These are phyloP conservation scores for Torrubiella hemipterigena DNA, from an alignment of 2,329 filamentous ascomycete genomes.

Conservation along the genomic window DNA sequence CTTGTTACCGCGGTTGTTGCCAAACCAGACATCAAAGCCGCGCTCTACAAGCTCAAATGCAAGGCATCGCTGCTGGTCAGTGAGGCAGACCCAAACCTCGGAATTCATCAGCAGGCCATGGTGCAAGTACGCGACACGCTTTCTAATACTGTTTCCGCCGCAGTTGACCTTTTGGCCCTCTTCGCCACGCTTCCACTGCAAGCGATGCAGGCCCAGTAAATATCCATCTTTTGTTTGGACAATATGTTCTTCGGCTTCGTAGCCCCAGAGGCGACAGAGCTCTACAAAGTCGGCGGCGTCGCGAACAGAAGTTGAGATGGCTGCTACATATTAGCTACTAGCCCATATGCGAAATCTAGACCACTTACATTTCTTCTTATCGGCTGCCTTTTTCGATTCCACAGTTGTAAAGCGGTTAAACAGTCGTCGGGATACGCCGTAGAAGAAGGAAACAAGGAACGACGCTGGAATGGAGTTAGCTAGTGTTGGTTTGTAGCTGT, in stretches of 20 bases:
- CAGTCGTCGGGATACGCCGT: conserved; percentile 65
- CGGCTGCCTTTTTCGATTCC: conserved; percentile 54
- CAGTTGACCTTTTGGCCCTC: conserved; percentile 68
- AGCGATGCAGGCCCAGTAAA: conserved; percentile 75
- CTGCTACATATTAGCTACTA: conserved; percentile 49
- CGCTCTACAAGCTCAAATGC: conserved; percentile 81
- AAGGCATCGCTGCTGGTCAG: conserved; percentile 72
- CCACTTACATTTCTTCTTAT: conserved; percentile 50
- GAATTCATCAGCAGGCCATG: conserved; percentile 98
- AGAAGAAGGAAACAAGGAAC: conserved; percentile 71
- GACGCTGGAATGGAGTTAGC: conserved; percentile 42
- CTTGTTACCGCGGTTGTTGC: conserved; percentile 97
- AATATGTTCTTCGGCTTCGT: conserved; percentile 91
- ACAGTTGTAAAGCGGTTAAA: conserved; percentile 71
- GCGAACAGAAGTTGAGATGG: conserved; percentile 63
- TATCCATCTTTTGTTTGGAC: conserved; percentile 93
- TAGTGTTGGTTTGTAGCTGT: background rate
- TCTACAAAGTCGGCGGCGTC: conserved; percentile 88
- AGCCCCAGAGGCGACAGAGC: conserved; percentile 83
- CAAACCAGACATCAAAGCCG: conserved; percentile 95
- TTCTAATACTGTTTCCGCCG: conserved; percentile 54
- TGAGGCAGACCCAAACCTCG: conserved; percentile 93
- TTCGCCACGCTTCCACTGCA: conserved; percentile 74
- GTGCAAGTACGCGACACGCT: conserved; percentile 86
- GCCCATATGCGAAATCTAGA: conserved; percentile 29